Conservation (phyloP, 129 eudicot genomes). For the Tagetes patula region DNA sequence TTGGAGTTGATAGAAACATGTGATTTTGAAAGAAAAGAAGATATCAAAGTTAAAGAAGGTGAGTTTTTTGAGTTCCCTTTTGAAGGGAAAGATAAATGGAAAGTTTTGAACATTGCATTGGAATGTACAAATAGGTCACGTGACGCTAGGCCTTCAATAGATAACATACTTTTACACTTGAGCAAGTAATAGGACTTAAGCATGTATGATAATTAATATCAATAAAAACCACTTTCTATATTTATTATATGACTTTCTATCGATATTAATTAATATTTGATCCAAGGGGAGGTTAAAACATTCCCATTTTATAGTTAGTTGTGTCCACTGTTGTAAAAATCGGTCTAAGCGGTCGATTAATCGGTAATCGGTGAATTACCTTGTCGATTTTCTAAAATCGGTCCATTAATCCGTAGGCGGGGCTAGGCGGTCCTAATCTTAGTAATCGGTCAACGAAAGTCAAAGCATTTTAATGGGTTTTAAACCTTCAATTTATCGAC, state of each 20-base stretch:
- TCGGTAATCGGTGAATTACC: too few relatives aligned
- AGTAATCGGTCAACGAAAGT: too few relatives aligned
- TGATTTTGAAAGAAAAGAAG: conserved; percentile 20
- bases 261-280: background rate
- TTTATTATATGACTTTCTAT: background rate
- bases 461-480: too few relatives aligned
- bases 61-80: conserved; percentile 38
- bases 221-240: background rate
- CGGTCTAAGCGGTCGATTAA: too few relatives aligned
- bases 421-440: too few relatives aligned
- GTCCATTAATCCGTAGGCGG: too few relatives aligned
- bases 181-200: conserved; percentile 13
- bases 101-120: conserved; percentile 44
- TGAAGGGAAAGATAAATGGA: conserved; percentile 37
- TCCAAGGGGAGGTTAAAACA: conserved; percentile 1
- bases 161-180: conserved; percentile 30
- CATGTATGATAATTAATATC: background rate
- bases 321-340: too few relatives aligned
- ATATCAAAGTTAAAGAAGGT: conserved; percentile 16
- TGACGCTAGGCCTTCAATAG: conserved; percentile 51
- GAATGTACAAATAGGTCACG: conserved; percentile 44
- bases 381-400: too few relatives aligned
- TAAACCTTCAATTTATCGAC: too few relatives aligned
- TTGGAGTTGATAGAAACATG: conserved; percentile 19
- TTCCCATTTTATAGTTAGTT: too few relatives aligned